Percentiles rank a stretch among this genome's conserved stretches.
phyloP scores from a whole-genome alignment of 179 eudicot species.

The Carnegiea gigantea region DNA sequence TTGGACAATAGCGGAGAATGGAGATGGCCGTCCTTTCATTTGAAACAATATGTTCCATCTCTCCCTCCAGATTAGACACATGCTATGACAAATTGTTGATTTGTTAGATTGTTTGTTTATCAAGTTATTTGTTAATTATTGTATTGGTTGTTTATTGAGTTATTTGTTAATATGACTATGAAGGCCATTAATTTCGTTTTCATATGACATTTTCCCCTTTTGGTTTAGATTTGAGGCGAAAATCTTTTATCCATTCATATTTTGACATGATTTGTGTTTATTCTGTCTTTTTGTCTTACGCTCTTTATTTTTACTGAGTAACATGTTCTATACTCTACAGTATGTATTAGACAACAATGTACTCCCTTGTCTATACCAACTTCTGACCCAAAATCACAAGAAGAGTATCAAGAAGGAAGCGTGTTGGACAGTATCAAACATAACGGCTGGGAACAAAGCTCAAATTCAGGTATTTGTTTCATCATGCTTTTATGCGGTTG shows the following conservation, averaged over 20 bases:
- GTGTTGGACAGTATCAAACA: slow-evolving; percentile 80
- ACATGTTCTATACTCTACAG: slow-evolving; percentile 35
- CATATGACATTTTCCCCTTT: background rate
- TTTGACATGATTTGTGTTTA: background rate
- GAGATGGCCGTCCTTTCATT: no score
- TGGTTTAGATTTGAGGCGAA: background rate
- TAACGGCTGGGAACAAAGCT: slow-evolving; percentile 70
- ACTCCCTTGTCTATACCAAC: slow-evolving; percentile 57
- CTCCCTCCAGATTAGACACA: no score
- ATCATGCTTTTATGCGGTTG: background rate
- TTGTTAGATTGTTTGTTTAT: background rate
- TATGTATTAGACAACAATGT: slow-evolving; percentile 58
- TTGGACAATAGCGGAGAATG: no score
- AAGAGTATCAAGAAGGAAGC: slow-evolving; percentile 85
- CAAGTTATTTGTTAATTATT: background rate
- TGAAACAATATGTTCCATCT: no score
- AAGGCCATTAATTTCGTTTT: background rate
- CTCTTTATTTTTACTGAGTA: background rate
- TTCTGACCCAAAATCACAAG: slow-evolving; percentile 60
- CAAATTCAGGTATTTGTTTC: slow-evolving; percentile 59
- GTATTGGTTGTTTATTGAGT: background rate
- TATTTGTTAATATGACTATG: background rate
- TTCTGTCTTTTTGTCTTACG: background rate
- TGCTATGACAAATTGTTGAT: no score
- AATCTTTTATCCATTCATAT: background rate